Conservation (phyloP, 2,329 filamentous ascomycete genomes). For the Teratosphaeria epicoccoides region DNA sequence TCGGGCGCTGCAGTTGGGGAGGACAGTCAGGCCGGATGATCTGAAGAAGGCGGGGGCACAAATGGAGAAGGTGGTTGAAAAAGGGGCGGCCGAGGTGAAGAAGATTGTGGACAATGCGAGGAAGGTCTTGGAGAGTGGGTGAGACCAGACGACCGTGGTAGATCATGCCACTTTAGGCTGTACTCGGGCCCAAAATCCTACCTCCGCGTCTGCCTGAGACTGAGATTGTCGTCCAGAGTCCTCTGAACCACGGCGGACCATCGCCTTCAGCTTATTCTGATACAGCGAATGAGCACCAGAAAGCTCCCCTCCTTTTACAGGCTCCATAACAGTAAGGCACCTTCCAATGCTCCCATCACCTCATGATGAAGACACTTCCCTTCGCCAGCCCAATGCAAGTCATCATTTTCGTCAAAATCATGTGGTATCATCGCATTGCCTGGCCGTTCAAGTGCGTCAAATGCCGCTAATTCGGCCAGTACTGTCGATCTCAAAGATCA, state of each 20-base stretch:
- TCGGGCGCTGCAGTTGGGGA: slow-evolving; percentile 33
- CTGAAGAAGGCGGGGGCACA: slow-evolving; percentile 37
- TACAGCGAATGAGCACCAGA: no score
- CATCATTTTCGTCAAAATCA: not conserved
- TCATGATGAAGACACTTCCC: not conserved
- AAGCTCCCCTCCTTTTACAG: no score
- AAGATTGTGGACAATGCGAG: slow-evolving; percentile 38
- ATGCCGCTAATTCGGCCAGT: not conserved
- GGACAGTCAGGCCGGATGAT: slow-evolving; percentile 37
- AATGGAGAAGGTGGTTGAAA: slow-evolving; percentile 44
- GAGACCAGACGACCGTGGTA: not conserved
- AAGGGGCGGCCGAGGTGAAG: slow-evolving; percentile 38
- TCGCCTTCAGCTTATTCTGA: no score
- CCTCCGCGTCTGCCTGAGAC: not conserved
- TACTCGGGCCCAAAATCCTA: not conserved
- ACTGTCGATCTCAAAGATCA: slow-evolving; percentile 30
- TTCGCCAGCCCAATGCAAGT: not conserved
- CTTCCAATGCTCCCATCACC: not conserved
- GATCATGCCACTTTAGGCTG: not conserved
- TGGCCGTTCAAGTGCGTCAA: not conserved
- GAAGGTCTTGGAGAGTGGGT: slow-evolving; percentile 32
- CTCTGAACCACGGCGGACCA: no score
- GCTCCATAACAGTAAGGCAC: no score
- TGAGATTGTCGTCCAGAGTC: not conserved
- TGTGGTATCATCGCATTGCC: not conserved